Percentiles rank a stretch among this genome's conserved stretches.
These are phyloP conservation scores for Quambalaria eucalypti DNA, from an alignment of 1,284 basidiomycete genomes.

Conservation along the genomic window DNA sequence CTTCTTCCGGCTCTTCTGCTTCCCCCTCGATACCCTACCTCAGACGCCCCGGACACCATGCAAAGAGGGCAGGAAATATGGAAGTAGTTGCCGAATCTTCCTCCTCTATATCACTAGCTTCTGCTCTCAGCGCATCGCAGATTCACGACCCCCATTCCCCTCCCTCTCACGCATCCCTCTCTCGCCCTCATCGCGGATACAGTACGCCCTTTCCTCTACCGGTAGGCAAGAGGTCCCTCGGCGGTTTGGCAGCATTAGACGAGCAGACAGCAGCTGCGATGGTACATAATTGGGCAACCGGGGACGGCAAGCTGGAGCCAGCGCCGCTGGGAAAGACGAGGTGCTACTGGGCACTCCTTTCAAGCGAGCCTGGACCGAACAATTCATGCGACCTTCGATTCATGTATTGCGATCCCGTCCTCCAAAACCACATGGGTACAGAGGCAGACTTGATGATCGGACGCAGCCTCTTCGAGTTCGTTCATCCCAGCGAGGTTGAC, in stretches of 20 bases:
- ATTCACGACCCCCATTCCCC: no score
- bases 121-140: no score
- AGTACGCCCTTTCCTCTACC: neutral
- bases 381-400: conserved; percentile 58
- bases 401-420: conserved; percentile 79
- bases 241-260: neutral
- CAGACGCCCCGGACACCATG: no score
- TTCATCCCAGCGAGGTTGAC: conserved; percentile 74
- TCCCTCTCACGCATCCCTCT: no score
- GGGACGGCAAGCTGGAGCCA: neutral
- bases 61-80: no score
- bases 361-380: conserved; percentile 7
- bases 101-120: no score
- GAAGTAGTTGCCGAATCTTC: no score
- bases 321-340: neutral
- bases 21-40: no score
- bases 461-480: conserved; percentile 69
- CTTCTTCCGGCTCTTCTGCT: no score
- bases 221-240: neutral
- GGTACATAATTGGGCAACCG: neutral
- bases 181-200: neutral
- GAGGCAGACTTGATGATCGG: conserved; percentile 64
- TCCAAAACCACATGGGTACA: conserved; percentile 64
- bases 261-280: neutral
- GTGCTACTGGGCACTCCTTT: conserved; percentile 25